Conservation (phyloP, 352 stramenopile species). For the Blastocystis sp. region DNA sequence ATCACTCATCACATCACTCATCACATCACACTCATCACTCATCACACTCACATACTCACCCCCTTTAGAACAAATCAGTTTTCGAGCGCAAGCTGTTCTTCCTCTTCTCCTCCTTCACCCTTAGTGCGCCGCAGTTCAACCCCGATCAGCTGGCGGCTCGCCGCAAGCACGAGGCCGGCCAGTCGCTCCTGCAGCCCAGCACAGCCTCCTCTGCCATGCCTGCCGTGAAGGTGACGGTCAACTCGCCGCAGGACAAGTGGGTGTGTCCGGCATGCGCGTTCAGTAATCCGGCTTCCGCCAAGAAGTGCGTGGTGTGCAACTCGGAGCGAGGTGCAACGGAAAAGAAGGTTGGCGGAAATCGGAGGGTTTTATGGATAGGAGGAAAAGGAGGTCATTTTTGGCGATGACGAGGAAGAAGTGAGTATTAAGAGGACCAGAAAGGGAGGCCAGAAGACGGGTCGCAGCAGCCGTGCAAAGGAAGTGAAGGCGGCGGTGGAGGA, state of each 20-base stretch:
- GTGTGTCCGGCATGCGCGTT: constrained; percentile 52
- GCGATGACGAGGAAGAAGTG: constrained; percentile 50
- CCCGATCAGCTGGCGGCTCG: constrained; percentile 41
- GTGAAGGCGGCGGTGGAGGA: not conserved
- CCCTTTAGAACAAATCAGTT: constrained; percentile 19
- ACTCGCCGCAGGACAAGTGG: constrained; percentile 22
- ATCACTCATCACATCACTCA: too few relatives aligned
- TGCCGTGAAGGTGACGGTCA: constrained; percentile 3
- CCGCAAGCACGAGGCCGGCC: constrained; percentile 12
- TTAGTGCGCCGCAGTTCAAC: constrained; percentile 39
- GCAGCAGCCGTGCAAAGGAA: not conserved
- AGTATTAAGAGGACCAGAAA: constrained; percentile 54
- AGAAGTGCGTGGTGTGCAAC: constrained; percentile 46
- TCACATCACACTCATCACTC: too few relatives aligned
- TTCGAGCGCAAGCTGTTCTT: constrained; percentile 43
- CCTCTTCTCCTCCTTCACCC: not conserved
- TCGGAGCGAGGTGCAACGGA: not conserved
- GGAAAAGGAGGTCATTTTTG: constrained; percentile 17
- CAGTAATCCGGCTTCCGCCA: constrained; percentile 52
- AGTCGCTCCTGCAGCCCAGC: not conserved
- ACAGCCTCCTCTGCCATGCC: not conserved
- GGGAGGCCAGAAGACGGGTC: not conserved
- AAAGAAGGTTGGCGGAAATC: not conserved
- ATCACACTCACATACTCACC: not conserved
- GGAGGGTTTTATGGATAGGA: not conserved